Base-by-base conservation (phyloP, 164 flowering plant species). In the Vitis cinerea region DNA sequence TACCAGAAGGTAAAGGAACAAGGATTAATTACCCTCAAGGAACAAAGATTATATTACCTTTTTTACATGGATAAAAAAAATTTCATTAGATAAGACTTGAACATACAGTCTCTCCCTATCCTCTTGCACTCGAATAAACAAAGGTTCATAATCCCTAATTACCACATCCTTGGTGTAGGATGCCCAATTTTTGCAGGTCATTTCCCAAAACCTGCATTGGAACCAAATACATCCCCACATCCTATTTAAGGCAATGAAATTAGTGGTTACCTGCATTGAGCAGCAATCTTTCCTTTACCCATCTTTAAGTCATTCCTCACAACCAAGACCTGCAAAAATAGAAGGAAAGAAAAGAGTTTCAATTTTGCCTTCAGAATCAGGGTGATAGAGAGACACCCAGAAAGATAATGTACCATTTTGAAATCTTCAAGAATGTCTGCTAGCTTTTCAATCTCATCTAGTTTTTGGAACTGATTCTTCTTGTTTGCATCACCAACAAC, bases 221-320 rank as follows among this genome's bases (percentile, higher is more conserved):
- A 31, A 31, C 37, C 37, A 31, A 31, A 31, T 31, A 31, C 37
- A 31, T 31, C 7, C 0, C 37, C 23, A 31, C 37, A 31, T 31
- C 30, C 48, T 0, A 30, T 15, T 61, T 13, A 60, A 57, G 71
- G 60, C n/a, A 15, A 16, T 0, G 16, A 27, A 65, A 61, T 51
- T 4, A 29, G 54, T 30, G 15, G 29, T 1, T 74, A 92, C 99
- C 99, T 93, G 97, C 99, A 96, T 75, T 96, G 99, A 17, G 99
- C 98, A 56, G 98, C 98, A 83, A 96, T 96, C 82, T 96, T 96
- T 70, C 98, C 99, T 80, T 96, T 96, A 17, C 99, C 99, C 99
- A 96, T 93, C 83, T 96, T 96, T 61, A 96, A 75, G 81, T 96
- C 99, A 76, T 96, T 96, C 75, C 99, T 83, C 60, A 96, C 99